These are phyloP conservation scores for Spinellus fusiger DNA, from an alignment of 192 early-diverging fungal species.

Conservation along the genomic window DNA sequence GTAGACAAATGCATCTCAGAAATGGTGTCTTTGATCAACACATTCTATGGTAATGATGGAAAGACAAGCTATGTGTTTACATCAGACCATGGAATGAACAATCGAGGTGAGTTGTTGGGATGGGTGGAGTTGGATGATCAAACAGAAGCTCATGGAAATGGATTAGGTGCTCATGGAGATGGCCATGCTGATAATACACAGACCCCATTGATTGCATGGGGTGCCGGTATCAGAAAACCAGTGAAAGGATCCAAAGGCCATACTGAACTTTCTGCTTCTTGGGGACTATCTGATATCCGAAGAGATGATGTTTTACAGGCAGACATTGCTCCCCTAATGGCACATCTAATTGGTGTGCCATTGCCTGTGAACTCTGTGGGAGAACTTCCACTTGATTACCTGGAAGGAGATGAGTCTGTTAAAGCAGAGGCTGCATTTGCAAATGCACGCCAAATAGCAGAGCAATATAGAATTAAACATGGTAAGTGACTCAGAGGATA, in stretches of 20 bases:
- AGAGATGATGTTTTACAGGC: constrained; percentile 89
- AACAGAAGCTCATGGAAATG: background rate
- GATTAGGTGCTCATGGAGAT: constrained; percentile 81
- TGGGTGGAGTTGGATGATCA: background rate
- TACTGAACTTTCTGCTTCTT: constrained; percentile 65
- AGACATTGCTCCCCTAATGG: constrained; percentile 95
- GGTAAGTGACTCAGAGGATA: constrained; percentile 13
- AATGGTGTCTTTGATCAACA: constrained; percentile 63
- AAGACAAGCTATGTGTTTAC: constrained; percentile 89
- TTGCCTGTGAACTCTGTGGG: constrained; percentile 95
- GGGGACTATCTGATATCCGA: constrained; percentile 56
- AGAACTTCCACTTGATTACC: constrained; percentile 74
- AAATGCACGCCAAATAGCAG: constrained; percentile 82
- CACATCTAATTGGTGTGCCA: constrained; percentile 77
- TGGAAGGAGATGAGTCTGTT: constrained; percentile 64
- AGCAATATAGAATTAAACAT: constrained; percentile 84
- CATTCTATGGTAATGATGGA: constrained; percentile 75
- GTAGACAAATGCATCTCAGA: constrained; percentile 74
- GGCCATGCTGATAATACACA: constrained; percentile 93
- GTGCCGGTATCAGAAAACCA: constrained; percentile 78
- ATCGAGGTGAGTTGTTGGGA: constrained; percentile 50
- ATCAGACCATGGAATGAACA: constrained; percentile 95
- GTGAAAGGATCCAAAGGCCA: constrained; percentile 55
- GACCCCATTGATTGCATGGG: constrained; percentile 93
- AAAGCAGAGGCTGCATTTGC: constrained; percentile 70